Evolutionary conservation across 495 filamentous ascomycete genomes (phyloP), one percentile per base, ranked within the genome.

Genomic region (Podospora australis): DNA sequence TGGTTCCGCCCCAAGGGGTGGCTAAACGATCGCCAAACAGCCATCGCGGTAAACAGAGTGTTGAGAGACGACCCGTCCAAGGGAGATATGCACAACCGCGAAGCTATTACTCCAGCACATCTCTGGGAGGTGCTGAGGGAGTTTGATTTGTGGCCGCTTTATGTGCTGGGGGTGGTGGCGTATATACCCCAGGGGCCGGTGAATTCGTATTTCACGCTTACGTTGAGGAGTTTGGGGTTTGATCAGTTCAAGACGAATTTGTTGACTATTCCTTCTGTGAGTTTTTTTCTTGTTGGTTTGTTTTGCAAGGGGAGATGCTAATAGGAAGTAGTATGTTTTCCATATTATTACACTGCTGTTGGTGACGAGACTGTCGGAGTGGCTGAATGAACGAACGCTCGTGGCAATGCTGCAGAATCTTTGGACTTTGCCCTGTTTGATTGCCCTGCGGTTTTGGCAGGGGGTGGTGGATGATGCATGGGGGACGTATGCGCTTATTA

Each of bases 111-210:
- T 39, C 65, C 82, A 4, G 78, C 87, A 63, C 77, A 74, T 3
- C 61, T 90, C 7, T 76, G 72, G 0, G 72, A 71, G 0, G 77
- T 63, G 17, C 60, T 73, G 23, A 75, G 62, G 21, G 85, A 88
- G 57, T 87, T 77, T 39, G 78, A 88, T 42, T 69, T 90, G 60
- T 88, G 83, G 81, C 78, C 79, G 0, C 72, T 87, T 23, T 88
- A 86, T 53, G 52, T 83, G 16, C 53, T 86, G 4, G 82, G 84
- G 6, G 40, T 88, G 3, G 66, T 69, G 0, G 80, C 70, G 58
- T 61, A 70, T 40, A 80, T 84, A 19, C 80, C 83, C 1, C 60
- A 63, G 11, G 65, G 65, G 0, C 76, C 81, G 0, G 67, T 72
- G 5, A 67, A 62, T 4, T 65, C 61, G 6, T 89, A 88, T 49